Base-by-base conservation (phyloP, 176 grass and related monocot genomes). In the Avena eriantha region DNA sequence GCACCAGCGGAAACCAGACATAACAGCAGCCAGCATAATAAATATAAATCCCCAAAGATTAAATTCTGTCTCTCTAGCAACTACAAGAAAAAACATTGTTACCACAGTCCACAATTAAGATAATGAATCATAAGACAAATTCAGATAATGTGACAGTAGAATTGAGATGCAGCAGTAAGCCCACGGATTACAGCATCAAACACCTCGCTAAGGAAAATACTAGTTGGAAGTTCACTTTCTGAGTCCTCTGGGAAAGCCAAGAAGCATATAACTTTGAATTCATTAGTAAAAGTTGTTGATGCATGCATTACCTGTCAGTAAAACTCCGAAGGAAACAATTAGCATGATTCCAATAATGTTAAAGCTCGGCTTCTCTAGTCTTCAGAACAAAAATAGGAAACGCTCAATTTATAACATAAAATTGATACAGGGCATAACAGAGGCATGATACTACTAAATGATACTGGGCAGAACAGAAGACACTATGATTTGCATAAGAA, bases 1-100 rank as follows among this genome's bases (percentile, higher is more conserved):
- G 65, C 91, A 93, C 97, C 97, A 98, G 73, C 97, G 92, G 71
- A 98, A 98, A 72, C 97, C 97, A 88, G 97, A 82, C 92, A 98
- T 96, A 83, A 92, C 90, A 87, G 97, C 97, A 59, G 97, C 90
- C 60, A 98, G 87, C 90, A 98, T 98, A 80, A 98, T 95, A 86
- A 96, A 96, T 87, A 96, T 73, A 88, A 98, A 98, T 86, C 97
- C 97, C 97, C 93, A 96, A 36, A 98, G 81, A 91, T 94, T 84
- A 84, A 98, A 98, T 79, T 93, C 87, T 35, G 97, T 94, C 83
- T 93, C 92, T 80, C 85, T 96, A 45, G 94, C 88, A 91, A 98
- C 97, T 98, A 87, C 83, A 71, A 89, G 22, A 92, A 84, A 69
- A 24, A 82, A 70, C 51, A 75, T 31, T 57, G 69, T 76, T 82